These are phyloP conservation scores for Eucalyptus pauciflora DNA, from an alignment of 345 rosid species.

Conservation along the genomic window DNA sequence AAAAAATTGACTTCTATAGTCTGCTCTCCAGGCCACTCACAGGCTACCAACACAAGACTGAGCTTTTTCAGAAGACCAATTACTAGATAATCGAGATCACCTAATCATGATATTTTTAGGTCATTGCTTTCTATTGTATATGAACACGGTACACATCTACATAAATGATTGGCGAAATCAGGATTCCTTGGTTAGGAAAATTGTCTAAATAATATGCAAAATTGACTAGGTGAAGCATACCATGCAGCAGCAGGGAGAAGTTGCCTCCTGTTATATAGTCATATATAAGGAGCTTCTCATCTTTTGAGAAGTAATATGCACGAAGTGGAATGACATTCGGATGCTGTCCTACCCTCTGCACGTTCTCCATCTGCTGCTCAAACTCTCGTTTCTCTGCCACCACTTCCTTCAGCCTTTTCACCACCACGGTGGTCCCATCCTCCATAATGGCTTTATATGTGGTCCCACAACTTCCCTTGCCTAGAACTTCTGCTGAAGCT, in stretches of 20 bases:
- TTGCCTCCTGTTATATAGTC: slow-evolving; percentile 62
- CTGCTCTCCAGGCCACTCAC: background rate
- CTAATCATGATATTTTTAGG: background rate
- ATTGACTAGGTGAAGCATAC: slow-evolving; percentile 15
- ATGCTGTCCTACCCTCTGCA: slow-evolving; percentile 65
- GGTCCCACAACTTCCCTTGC: slow-evolving; percentile 92
- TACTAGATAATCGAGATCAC: background rate
- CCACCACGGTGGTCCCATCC: slow-evolving; percentile 79
- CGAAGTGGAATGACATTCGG: slow-evolving; percentile 75
- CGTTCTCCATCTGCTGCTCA: slow-evolving; percentile 85
- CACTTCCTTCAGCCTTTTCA: slow-evolving; percentile 79
- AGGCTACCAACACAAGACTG: background rate
- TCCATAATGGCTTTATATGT: slow-evolving; percentile 89
- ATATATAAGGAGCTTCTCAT: slow-evolving; percentile 85
- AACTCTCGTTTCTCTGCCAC: slow-evolving; percentile 77
- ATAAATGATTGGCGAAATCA: background rate
- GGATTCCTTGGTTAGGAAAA: background rate
- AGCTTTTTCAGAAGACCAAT: background rate
- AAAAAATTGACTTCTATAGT: background rate
- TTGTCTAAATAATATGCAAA: background rate
- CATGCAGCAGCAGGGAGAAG: slow-evolving; percentile 58
- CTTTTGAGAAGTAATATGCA: slow-evolving; percentile 90
- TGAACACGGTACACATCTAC: background rate
- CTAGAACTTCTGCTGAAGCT: slow-evolving; percentile 96
- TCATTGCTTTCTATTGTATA: background rate